Base-by-base conservation (phyloP, 306 rosid genomes). In the Cyamopsis tetragonoloba region DNA sequence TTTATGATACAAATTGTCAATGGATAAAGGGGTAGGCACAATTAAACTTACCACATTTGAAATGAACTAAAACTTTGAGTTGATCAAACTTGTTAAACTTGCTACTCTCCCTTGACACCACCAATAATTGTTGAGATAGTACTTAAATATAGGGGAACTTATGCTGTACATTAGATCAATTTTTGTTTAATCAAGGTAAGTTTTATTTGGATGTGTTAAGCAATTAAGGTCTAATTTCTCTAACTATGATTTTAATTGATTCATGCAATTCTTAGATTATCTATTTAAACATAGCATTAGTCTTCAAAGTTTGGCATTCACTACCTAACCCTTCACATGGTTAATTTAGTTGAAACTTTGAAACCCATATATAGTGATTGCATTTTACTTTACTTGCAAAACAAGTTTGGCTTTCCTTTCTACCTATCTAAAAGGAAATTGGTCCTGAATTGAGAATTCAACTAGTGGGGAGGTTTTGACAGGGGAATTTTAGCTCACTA, bases 291-390 rank as follows among this genome's bases (percentile, higher is more conserved):
- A 31, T 5, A 5, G 38, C 19, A 27, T 23, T 35, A 38, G 63
- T 71, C 37, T 27, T 73, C 2, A 38, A 72, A 81, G 75, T 73
- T 73, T 72, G 76, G 78, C 65, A 59, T 14, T 58, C n/a, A 41
- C 68, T 11, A 41, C 68, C 54, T 65, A 65, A 73, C 70, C 31
- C 26, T 38, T 75, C 59, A 60, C 68, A 58, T 81, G 80, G 63
- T 62, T 74, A 43, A 77, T 48, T 59, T 71, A 42, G 73, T 66
- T 64, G 34, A 77, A 51, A 20, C 54, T 38, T 66, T 64, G 34
- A 77, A 51, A 20, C 54, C 44, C 62, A 67, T 56, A 41, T 67
- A 39, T 15, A 31, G n/a, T n/a, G n/a, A n/a, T n/a, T 41, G 48
- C 65, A 34, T 65, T 59, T 77, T 59, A 20, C 75, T 81, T 64